Base-by-base conservation (phyloP, 768 basidiomycete genomes). In the Termitomyces sp. region DNA sequence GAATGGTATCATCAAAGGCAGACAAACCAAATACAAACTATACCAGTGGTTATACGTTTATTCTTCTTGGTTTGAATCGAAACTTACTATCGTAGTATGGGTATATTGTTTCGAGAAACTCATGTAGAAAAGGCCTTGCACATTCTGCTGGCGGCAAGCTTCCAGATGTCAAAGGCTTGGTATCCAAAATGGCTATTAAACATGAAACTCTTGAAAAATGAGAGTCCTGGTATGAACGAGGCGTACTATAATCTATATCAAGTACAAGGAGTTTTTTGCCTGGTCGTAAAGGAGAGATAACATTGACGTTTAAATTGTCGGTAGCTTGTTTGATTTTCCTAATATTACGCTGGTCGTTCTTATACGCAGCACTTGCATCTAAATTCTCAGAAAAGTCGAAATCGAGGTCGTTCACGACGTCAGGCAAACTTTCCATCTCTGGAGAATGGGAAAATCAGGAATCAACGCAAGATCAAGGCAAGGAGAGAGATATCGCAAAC, bases 191-290 rank as follows among this genome's bases (percentile, higher is more conserved):
- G 36, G 91, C 90, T 91, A 64, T 38, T 18, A 56, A 44, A 35
- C 30, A n/a, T 14, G 51, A 35, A 69, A 50, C 57, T 18, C 48
- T 49, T 49, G 32, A n/a, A 40, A 63, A 35, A 40, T 35, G 38
- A 41, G 46, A 43, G 36, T 57, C 48, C 32, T 18, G 38, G 54
- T 32, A 38, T 32, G 18, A 18, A 41, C 12, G 10, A 28, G 5
- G 64, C 82, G 66, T 57, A 91, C 93, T 94, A 65, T 94, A 93
- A 70, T 95, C 93, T 56, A 95, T 85, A 69, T 95, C 93, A 9
- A 96, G 79, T 0, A 96, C 93, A 23, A 95, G 79, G 1, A 96
- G 74, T 59, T 84, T 86, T 71, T 94, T 95, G 23, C 88, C 90
- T 55, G 79, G 77, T 33, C 93, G 79, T 23, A 93, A 78, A 4